phyloP scores from a whole-genome alignment of 108 stramenopile species.

The Skeletonema tropicum region DNA sequence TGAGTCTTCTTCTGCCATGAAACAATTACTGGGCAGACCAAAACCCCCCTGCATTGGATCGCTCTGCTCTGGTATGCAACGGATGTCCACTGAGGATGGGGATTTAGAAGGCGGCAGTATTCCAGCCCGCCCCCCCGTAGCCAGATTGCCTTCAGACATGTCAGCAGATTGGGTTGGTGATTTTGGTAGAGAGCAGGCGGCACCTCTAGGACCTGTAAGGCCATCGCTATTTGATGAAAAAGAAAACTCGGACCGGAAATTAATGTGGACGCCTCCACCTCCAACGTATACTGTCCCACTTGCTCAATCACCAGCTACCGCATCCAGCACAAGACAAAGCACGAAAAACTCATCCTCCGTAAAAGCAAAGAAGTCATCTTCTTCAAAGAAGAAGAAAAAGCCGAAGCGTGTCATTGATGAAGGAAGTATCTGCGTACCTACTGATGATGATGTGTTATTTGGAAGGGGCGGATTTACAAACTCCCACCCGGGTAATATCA shows the following conservation, averaged over 20 bases:
- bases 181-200: slow-evolving; percentile 2
- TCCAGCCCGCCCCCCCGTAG: neutral
- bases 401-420: slow-evolving; percentile 24
- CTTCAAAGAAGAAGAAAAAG: slow-evolving; percentile 24
- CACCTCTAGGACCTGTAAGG: neutral
- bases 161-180: slow-evolving; percentile 39
- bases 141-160: slow-evolving; percentile 5
- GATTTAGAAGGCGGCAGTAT: slow-evolving; percentile 5
- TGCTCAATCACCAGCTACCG: neutral
- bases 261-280: neutral
- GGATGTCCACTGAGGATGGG: slow-evolving; percentile 36
- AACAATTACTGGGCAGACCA: neutral
- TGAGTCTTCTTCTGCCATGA: neutral
- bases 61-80: neutral
- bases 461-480: slow-evolving; percentile 78
- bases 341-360: slow-evolving; percentile 6
- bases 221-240: slow-evolving; percentile 22
- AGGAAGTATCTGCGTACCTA: slow-evolving; percentile 11
- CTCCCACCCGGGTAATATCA: slow-evolving; percentile 65
- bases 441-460: slow-evolving; percentile 73
- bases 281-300: neutral
- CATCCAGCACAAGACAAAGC: neutral
- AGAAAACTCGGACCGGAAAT: neutral
- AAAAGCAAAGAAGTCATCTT: neutral
- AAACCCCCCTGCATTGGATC: neutral